These are phyloP conservation scores for Gossypium lobatum DNA, from an alignment of 441 rosid species.

Conservation along the genomic window DNA sequence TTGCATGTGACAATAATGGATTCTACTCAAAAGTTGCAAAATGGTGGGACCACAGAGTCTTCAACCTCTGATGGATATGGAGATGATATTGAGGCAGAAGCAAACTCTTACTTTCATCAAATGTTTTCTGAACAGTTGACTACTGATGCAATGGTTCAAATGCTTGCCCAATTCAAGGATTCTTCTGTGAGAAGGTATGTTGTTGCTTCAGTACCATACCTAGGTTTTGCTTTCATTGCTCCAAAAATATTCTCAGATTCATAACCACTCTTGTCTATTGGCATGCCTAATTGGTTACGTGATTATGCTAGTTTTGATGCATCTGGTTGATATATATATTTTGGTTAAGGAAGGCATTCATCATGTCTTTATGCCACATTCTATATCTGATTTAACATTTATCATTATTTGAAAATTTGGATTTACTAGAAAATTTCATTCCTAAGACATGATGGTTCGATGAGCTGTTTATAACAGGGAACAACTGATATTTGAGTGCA, in stretches of 20 bases:
- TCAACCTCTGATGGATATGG: constrained; percentile 66
- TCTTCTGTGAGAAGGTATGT: constrained; percentile 69
- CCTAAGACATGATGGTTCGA: background rate
- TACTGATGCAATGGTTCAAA: constrained; percentile 91
- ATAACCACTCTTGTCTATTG: background rate
- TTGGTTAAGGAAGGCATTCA: background rate
- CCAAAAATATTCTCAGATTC: background rate
- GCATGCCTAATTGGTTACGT: background rate
- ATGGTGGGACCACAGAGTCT: constrained; percentile 66
- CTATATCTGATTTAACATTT: background rate
- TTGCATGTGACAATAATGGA: constrained; percentile 46
- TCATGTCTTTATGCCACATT: background rate
- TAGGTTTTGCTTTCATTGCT: background rate
- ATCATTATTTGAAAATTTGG: background rate
- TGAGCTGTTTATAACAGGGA: constrained; percentile 53
- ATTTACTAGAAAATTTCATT: background rate
- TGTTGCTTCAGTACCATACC: background rate
- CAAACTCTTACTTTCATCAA: constrained; percentile 92
- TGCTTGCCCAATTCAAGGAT: constrained; percentile 92
- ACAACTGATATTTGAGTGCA: constrained; percentile 81
- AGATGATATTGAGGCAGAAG: constrained; percentile 90
- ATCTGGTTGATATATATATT: background rate
- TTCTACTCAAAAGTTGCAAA: constrained; percentile 62
- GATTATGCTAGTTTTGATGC: background rate
- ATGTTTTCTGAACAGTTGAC: constrained; percentile 86